A percentile compares a stretch with the other conserved stretches of the same genome.
Conservation (phyloP, 78 protist species). For the Chrysochromulina parva region DNA sequence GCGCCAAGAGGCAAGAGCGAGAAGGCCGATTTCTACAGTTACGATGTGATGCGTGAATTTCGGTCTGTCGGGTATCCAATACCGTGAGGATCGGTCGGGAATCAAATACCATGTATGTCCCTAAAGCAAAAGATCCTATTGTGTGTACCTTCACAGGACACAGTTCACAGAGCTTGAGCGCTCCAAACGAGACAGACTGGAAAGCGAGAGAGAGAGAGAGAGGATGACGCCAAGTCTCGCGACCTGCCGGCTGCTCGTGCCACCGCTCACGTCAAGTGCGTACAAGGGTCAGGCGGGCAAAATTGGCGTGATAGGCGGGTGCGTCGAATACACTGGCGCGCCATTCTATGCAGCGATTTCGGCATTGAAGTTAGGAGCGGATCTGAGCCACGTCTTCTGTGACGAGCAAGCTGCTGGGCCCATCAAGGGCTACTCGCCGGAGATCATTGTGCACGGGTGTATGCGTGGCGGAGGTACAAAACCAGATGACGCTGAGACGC, state of each 20-base stretch:
- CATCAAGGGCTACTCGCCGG: conserved; percentile 74
- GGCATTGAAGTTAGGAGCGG: conserved; percentile 55
- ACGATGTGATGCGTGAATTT: no score
- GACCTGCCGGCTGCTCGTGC: background rate
- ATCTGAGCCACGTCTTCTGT: conserved; percentile 56
- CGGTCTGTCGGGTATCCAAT: no score
- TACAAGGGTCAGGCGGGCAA: conserved; percentile 56
- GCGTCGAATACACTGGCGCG: conserved; percentile 69
- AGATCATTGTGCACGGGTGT: conserved; percentile 62
- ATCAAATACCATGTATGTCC: no score
- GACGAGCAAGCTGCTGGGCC: conserved; percentile 31
- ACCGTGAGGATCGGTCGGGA: no score
- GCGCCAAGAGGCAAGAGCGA: no score
- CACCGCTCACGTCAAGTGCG: background rate
- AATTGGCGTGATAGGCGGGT: conserved; percentile 65
- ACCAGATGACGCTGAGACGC: background rate
- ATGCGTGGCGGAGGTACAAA: background rate
- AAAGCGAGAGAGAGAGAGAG: no score
- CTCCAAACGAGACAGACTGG: no score
- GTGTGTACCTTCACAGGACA: no score
- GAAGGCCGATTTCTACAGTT: no score
- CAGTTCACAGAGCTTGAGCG: no score
- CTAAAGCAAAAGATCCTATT: no score
- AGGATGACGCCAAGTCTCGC: no score
- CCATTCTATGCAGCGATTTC: conserved; percentile 65